Conservation (phyloP, 139 green algal species). For the Micractinium sp. region DNA sequence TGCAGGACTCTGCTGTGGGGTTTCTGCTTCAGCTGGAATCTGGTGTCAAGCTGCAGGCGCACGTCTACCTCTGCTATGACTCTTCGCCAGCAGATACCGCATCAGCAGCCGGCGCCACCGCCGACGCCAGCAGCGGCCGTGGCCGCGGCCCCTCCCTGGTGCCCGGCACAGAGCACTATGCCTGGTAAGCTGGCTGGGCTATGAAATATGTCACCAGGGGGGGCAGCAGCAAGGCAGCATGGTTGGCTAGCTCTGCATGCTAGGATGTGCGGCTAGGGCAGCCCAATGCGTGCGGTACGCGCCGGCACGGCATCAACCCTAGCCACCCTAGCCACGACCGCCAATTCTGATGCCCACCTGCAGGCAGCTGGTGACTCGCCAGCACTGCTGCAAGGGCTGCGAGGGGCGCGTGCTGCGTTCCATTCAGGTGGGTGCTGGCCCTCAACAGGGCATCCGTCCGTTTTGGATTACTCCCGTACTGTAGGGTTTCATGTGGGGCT, state of each 20-base stretch:
- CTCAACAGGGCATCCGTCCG: too few species aligned
- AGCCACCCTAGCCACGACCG: not conserved
- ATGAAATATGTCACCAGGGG: too few species aligned
- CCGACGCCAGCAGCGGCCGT: not conserved
- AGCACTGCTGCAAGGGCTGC: constrained; percentile 61
- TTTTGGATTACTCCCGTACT: not conserved
- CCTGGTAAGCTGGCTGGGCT: not conserved
- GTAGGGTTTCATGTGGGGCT: too few species aligned
- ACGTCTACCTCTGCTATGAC: constrained; percentile 41
- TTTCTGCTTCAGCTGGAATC: constrained; percentile 58
- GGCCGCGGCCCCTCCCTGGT: not conserved
- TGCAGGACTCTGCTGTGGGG: constrained; percentile 46
- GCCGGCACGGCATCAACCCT: not conserved
- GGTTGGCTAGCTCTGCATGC: too few species aligned
- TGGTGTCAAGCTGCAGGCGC: constrained; percentile 39
- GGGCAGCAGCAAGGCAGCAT: not conserved
- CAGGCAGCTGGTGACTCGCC: constrained; percentile 48
- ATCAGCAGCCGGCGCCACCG: not conserved
- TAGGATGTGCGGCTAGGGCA: not conserved
- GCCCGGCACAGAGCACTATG: not conserved
- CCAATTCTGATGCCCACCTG: not conserved
- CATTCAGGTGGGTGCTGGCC: constrained; percentile 49
- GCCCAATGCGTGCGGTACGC: not conserved
- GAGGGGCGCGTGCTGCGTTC: constrained; percentile 58
- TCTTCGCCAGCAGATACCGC: not conserved